Evolutionary conservation across 257 asterid genomes (phyloP).

Genomic region (Cruciata laevipes): DNA sequence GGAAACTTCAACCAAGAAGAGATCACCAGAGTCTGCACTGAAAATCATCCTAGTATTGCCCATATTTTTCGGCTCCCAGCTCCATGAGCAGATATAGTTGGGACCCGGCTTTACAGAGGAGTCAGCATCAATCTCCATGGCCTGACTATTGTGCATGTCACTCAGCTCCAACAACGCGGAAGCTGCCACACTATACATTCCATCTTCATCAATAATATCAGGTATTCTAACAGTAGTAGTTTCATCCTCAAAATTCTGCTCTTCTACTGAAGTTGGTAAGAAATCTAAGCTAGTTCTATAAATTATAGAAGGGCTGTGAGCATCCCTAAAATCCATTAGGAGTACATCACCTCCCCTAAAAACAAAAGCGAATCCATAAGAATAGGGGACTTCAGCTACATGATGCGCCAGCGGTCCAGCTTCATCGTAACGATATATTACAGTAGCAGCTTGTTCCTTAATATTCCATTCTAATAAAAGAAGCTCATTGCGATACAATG

Average conservation of each 20-base stretch:
- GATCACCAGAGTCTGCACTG: slow-evolving; percentile 86
- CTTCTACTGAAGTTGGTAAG: slow-evolving; percentile 49
- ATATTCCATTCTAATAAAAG: slow-evolving; percentile 73
- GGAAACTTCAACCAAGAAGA: slow-evolving; percentile 55
- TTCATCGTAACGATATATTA: slow-evolving; percentile 70
- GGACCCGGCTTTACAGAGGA: slow-evolving; percentile 50
- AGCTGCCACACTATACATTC: slow-evolving; percentile 81
- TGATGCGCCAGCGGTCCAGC: slow-evolving; percentile 81
- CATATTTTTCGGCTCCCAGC: slow-evolving; percentile 70
- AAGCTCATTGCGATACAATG: slow-evolving; percentile 65
- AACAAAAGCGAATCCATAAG: slow-evolving; percentile 71
- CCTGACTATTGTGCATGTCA: slow-evolving; percentile 71
- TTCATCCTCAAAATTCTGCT: slow-evolving; percentile 41
- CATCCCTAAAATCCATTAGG: slow-evolving; percentile 81
- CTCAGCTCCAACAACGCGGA: slow-evolving; percentile 95
- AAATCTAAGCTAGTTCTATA: slow-evolving; percentile 63
- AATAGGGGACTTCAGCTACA: slow-evolving; percentile 82
- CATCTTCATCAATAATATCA: slow-evolving; percentile 89
- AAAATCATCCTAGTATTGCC: slow-evolving; percentile 63
- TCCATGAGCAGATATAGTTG: slow-evolving; percentile 84
- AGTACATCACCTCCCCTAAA: slow-evolving; percentile 89
- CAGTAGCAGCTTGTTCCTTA: slow-evolving; percentile 47
- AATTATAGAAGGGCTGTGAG: slow-evolving; percentile 51
- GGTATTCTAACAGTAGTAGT: slow-evolving; percentile 43
- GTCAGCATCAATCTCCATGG: slow-evolving; percentile 81